These are phyloP conservation scores for Colletotrichum sp. DNA, from an alignment of 2,329 filamentous ascomycete species.

Conservation along the genomic window DNA sequence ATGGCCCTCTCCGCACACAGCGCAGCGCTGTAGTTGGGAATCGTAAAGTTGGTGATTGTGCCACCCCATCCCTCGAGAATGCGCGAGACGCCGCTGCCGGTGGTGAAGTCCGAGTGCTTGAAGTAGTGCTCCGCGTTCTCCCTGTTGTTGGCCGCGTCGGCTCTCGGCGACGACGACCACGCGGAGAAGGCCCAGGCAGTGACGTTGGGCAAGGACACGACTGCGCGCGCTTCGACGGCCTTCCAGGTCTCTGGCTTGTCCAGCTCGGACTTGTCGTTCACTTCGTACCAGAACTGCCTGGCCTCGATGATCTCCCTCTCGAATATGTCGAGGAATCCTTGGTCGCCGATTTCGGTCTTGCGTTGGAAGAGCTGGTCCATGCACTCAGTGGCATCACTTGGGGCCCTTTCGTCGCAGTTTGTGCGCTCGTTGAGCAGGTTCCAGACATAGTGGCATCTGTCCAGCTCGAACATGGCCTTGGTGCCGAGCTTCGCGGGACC, in stretches of 20 bases:
- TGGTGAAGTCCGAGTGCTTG: constrained; percentile 24
- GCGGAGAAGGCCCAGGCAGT: constrained; percentile 24
- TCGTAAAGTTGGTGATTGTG: constrained; percentile 38
- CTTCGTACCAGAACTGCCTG: constrained; percentile 27
- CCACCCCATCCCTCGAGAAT: constrained; percentile 34
- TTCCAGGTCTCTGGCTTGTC: constrained; percentile 23
- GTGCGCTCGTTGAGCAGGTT: not conserved
- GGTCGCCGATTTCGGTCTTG: constrained; percentile 26
- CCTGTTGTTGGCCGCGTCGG: constrained; percentile 29
- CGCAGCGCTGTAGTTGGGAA: constrained; percentile 33
- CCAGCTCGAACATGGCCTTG: constrained; percentile 16
- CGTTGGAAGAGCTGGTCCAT: constrained; percentile 21
- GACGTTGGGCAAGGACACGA: constrained; percentile 29
- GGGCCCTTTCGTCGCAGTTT: not conserved
- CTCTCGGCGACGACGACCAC: constrained; percentile 27
- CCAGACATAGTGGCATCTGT: constrained; percentile 18
- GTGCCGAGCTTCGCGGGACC: constrained; percentile 10
- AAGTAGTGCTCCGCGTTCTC: constrained; percentile 33
- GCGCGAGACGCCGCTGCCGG: constrained; percentile 18
- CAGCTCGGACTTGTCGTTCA: constrained; percentile 19
- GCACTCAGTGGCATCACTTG: not conserved
- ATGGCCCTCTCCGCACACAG: constrained; percentile 33
- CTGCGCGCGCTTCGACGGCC: constrained; percentile 24
- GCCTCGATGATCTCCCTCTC: constrained; percentile 25
- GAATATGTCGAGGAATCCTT: constrained; percentile 27